These are phyloP conservation scores for Ophiobolus disseminans DNA, from an alignment of 2,329 filamentous ascomycete species.

Conservation along the genomic window DNA sequence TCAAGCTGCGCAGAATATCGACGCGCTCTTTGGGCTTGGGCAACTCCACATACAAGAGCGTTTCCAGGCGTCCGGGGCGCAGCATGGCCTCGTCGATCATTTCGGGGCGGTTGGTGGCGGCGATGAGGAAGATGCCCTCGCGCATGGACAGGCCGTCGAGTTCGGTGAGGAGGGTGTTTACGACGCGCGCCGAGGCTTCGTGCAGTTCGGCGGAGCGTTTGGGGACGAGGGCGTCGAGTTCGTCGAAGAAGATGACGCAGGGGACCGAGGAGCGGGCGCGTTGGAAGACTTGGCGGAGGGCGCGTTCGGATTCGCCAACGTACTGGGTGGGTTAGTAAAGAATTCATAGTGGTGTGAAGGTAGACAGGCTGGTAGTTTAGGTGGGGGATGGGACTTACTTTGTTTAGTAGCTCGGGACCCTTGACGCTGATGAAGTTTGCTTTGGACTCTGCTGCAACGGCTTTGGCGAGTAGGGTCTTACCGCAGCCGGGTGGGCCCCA, in stretches of 20 bases:
- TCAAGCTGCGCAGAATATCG: constrained; percentile 79
- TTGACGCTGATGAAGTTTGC: constrained; percentile 99
- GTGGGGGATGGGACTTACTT: constrained; percentile 53
- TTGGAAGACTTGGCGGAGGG: constrained; percentile 89
- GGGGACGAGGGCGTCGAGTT: constrained; percentile 91
- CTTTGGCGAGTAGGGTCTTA: constrained; percentile 95
- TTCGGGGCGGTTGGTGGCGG: constrained; percentile 92
- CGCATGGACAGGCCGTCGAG: constrained; percentile 84
- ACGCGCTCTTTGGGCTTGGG: constrained; percentile 80
- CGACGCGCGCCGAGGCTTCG: constrained; percentile 85
- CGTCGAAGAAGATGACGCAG: constrained; percentile 97
- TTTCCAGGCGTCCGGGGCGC: constrained; percentile 86
- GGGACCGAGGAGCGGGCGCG: constrained; percentile 85
- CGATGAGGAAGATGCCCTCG: constrained; percentile 90
- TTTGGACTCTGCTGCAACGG: constrained; percentile 91
- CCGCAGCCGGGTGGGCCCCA: constrained; percentile 98
- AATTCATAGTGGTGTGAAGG: neutral
- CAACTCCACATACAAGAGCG: constrained; percentile 86
- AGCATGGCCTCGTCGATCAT: constrained; percentile 97
- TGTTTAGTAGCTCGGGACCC: constrained; percentile 94
- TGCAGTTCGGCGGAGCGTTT: constrained; percentile 77
- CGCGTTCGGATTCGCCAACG: constrained; percentile 93
- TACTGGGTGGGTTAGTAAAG: constrained; percentile 58
- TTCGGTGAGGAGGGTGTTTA: constrained; percentile 94
- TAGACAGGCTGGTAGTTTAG: neutral